Conservation (phyloP, 2,329 filamentous ascomycete species). For the Ceratocystis variospora region DNA sequence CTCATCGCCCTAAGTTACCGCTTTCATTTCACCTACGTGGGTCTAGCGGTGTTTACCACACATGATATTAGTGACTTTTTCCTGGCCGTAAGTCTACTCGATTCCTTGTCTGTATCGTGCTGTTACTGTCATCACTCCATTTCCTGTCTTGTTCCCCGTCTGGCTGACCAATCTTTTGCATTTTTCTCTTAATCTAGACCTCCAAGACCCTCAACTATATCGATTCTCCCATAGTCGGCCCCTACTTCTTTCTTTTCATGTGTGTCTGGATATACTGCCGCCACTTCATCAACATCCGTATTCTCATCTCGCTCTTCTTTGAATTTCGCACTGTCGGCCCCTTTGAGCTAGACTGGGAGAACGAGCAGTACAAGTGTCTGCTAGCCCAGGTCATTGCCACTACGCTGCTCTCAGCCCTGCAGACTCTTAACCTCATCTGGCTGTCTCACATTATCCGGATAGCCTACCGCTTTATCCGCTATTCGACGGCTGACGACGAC, state of each 20-base stretch:
- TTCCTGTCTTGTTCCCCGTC: neutral
- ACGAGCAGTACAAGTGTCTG: conserved; percentile 62
- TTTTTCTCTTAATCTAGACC: conserved; percentile 38
- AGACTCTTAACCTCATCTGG: conserved; percentile 71
- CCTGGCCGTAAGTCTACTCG: conserved; percentile 53
- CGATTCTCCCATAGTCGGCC: conserved; percentile 60
- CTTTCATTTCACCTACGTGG: conserved; percentile 95
- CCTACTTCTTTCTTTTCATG: conserved; percentile 77
- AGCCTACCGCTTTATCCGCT: conserved; percentile 53
- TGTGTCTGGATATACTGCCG: conserved; percentile 77
- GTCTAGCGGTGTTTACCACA: conserved; percentile 82
- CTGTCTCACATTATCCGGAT: conserved; percentile 64
- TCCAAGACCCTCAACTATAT: conserved; percentile 89
- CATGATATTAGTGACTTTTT: conserved; percentile 95
- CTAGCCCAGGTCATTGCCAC: conserved; percentile 56
- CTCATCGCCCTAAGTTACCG: conserved; percentile 80
- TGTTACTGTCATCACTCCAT: neutral
- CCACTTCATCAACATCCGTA: conserved; percentile 68
- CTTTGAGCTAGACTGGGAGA: conserved; percentile 63
- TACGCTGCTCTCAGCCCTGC: conserved; percentile 49
- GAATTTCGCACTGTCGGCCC: conserved; percentile 63
- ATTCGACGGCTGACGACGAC: conserved; percentile 52
- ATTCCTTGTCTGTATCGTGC: too few relatives aligned
- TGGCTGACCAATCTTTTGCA: conserved; percentile 11
- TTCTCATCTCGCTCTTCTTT: conserved; percentile 61